These are phyloP conservation scores for Neospermospora avenae DNA, from an alignment of 2,329 filamentous ascomycete species.

Conservation along the genomic window DNA sequence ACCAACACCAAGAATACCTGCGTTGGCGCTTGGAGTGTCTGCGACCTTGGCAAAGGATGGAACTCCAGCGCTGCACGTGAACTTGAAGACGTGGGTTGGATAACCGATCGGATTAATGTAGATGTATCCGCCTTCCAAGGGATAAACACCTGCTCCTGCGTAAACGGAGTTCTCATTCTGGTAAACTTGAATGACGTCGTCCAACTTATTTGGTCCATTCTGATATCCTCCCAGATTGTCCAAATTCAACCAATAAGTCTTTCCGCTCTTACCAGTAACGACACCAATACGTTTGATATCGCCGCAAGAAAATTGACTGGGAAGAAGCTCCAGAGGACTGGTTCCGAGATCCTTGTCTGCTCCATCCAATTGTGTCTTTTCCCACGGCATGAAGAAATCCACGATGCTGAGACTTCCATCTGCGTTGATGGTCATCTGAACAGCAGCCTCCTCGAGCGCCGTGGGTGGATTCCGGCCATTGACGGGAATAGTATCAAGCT, in stretches of 20 bases:
- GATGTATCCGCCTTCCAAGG: conserved; percentile 46
- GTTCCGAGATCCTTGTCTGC: conserved; percentile 49
- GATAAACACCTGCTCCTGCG: conserved; percentile 46
- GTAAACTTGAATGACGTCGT: conserved; percentile 43
- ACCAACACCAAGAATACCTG: conserved; percentile 52
- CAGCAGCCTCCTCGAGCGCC: conserved; percentile 46
- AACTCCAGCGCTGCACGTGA: conserved; percentile 49
- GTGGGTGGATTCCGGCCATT: conserved; percentile 44
- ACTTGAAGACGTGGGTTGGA: conserved; percentile 55
- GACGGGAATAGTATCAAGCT: conserved; percentile 43
- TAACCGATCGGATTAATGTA: conserved; percentile 52
- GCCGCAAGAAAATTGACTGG: conserved; percentile 43
- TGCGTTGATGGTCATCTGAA: conserved; percentile 45
- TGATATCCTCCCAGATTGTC: conserved; percentile 49
- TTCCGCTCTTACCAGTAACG: conserved; percentile 48
- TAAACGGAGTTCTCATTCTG: conserved; percentile 49
- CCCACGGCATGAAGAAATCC: conserved; percentile 50
- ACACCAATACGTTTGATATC: conserved; percentile 45
- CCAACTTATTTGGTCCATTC: conserved; percentile 42
- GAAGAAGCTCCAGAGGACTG: conserved; percentile 43
- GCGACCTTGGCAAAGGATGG: conserved; percentile 53
- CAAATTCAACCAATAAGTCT: conserved; percentile 47
- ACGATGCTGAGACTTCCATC: conserved; percentile 43
- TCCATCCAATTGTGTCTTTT: conserved; percentile 47
- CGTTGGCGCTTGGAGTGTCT: conserved; percentile 47